Base-by-base conservation (phyloP, 106 monocot genomes). In the Hemerocallis citrina region DNA sequence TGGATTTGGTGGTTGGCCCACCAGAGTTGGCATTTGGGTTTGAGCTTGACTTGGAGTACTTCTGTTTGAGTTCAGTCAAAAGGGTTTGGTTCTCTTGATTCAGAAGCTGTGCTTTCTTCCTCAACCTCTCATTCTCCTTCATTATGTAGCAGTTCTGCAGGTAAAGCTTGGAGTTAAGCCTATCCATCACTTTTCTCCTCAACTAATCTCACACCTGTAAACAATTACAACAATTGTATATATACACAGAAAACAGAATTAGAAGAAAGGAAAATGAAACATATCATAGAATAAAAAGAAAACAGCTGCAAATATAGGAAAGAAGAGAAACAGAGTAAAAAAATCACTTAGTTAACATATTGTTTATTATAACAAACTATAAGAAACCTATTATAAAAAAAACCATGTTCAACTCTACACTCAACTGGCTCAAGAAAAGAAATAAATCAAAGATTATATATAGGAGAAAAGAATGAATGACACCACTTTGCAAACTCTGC, bases 101-200 rank as follows among this genome's bases (percentile, higher is more conserved):
- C 3, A 94, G 85, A 10, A 89, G 66, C 35, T 72, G 79, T 4
- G 82, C 77, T 61, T 89, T 94, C 71, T 78, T 89, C 68, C 85
- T 74, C 45, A 94, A 85, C 75, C 89, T 80, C 78, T 94, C 93
- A 56, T 94, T 94, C 77, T 94, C 93, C 75, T 94, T 79, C 64
- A 89, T 77, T 17, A 94, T 94, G 85, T 68, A 89, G 69, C 72
- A 85, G 78, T 89, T 94, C 79, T 89, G 75, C 54, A 85, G 35
- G 77, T 94, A 94, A 57, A 94, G 80, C 65, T 89, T 82, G 4
- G 93, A 77, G 75, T 94, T 94, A 29, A 89, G 66, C 64, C 80
- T 77, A 37, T 94, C 93, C 93, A 94, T 94, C 10, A 22, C 61
- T 31, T 38, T 38, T 38, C 37, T 38, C 5, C 11, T 38, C 37